phyloP scores from a whole-genome alignment of 1,284 basidiomycete genomes.

The Sporisorium scitamineum region DNA sequence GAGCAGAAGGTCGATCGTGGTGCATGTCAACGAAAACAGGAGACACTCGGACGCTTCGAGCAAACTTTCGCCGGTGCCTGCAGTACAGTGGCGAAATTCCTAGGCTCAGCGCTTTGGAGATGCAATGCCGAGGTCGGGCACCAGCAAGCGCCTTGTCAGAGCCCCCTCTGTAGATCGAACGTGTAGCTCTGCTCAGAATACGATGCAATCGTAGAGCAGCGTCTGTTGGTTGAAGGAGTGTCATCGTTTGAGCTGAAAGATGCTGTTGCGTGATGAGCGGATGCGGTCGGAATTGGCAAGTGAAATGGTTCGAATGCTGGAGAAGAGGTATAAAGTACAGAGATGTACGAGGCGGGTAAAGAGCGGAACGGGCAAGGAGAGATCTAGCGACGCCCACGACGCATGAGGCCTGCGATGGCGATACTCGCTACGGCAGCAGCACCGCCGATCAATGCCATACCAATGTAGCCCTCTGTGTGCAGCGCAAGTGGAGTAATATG shows the following conservation, averaged over 20 bases:
- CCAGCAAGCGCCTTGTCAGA: neutral
- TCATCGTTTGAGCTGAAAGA: neutral
- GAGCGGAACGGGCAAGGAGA: neutral
- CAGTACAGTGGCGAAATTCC: conserved; percentile 33
- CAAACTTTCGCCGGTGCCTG: conserved; percentile 33
- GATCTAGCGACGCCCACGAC: conserved; percentile 43
- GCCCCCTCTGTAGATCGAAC: neutral
- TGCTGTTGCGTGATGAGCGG: neutral
- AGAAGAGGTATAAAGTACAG: conserved; percentile 21
- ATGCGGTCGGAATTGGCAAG: neutral
- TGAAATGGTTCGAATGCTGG: neutral
- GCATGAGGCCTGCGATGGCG: conserved; percentile 78
- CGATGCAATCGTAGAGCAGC: neutral
- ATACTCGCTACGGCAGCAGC: conserved; percentile 87
- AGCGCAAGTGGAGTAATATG: neutral
- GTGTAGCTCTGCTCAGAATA: neutral
- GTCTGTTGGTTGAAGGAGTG: neutral
- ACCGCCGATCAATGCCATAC: conserved; percentile 92
- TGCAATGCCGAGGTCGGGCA: neutral
- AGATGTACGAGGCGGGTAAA: neutral
- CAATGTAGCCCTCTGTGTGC: conserved; percentile 84
- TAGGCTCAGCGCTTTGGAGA: neutral
- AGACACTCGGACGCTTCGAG: conserved; percentile 16
- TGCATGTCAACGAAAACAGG: conserved; percentile 35
- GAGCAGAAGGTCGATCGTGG: conserved; percentile 24